phyloP scores from a whole-genome alignment of 495 filamentous ascomycete genomes.

The Xylaria palmicola region DNA sequence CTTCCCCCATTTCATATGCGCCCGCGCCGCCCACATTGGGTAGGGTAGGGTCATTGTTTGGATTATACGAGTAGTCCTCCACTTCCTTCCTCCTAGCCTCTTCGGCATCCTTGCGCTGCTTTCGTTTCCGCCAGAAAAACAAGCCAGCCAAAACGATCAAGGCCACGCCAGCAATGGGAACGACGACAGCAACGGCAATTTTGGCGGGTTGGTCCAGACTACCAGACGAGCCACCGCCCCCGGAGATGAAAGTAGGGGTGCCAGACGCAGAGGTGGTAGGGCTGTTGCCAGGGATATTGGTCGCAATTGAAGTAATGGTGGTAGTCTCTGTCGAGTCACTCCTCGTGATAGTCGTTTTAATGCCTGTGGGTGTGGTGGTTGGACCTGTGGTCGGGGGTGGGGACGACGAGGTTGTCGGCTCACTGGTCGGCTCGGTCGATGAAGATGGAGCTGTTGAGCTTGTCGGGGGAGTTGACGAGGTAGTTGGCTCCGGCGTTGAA shows the following conservation, averaged over 20 bases:
- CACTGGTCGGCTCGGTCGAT: slow-evolving; percentile 21
- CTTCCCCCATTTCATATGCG: slow-evolving; percentile 66
- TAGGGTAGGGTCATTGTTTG: slow-evolving; percentile 84
- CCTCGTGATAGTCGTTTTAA: slow-evolving; percentile 33
- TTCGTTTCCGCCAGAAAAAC: slow-evolving; percentile 84
- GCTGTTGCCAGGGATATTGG: not conserved
- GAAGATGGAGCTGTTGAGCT: slow-evolving; percentile 27
- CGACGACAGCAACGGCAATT: slow-evolving; percentile 90
- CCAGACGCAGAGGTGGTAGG: not conserved
- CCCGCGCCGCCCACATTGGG: slow-evolving; percentile 62
- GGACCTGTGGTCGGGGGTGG: not conserved
- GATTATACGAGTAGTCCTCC: slow-evolving; percentile 95
- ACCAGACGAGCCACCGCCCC: slow-evolving; percentile 16
- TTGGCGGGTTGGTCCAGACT: slow-evolving; percentile 63
- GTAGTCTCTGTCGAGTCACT: slow-evolving; percentile 32
- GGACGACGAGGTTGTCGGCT: slow-evolving; percentile 17
- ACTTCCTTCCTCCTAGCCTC: slow-evolving; percentile 91
- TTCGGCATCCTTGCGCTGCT: slow-evolving; percentile 77
- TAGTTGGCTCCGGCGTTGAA: slow-evolving; percentile 23
- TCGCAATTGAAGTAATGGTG: slow-evolving; percentile 12
- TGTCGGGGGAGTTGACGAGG: slow-evolving; percentile 22
- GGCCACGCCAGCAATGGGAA: slow-evolving; percentile 87
- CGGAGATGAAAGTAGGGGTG: slow-evolving; percentile 1
- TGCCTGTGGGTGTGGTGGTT: slow-evolving; percentile 18
- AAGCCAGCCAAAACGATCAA: slow-evolving; percentile 72